Evolutionary conservation across 1,139 yeast genomes (phyloP), one percentile per base, ranked within the genome.

Genomic region (Arxiozyma heterogenica): DNA sequence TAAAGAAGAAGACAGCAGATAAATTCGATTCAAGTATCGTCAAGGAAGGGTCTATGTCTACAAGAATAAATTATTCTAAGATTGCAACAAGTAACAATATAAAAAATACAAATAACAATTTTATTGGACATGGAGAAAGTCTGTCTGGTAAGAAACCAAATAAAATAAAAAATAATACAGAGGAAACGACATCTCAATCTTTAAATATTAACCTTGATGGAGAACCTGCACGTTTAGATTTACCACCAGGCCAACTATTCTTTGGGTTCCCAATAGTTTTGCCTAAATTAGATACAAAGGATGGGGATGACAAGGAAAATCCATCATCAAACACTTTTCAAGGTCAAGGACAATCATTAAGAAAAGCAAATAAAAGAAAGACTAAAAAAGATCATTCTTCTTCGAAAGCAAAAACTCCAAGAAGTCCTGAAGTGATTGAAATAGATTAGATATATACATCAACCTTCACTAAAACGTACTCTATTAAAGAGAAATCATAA

Each of bases 191-290:
- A 15, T 6, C n/a, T 34, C 39, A 15, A 6, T 12, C 39, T 34
- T 34, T 34, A n/a, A 6, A 67, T 5, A 53, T 71, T 1, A 60
- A 64, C 12, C 61, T 72, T 11, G 68, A 70, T 54, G 85, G 83
- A 0, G 81, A 84, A 4, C 86, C 95, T 1, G 86, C 82, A 1
- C 86, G 94, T 17, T 73, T 93, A 53, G 72, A 75, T 18, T 73
- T 93, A 48, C 95, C 96, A 0, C 84, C 78, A 44, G 96, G 95
- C 38, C 94, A 89, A 67, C 75, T 93, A 21, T 93, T 93, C 67
- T 91, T 94, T 69, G 99, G 99, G 0, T 93, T 84, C 68, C 97
- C 98, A 0, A 81, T 87, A 4, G 79, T 82, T 4, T 83, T 90
- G n/a, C 85, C 90, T 11, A 77, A 76, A 21, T 6, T 30, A n/a